Evolutionary conservation across 306 rosid species (phyloP), one percentile per base, ranked within the genome.

Genomic region (Acmispon strigosus): DNA sequence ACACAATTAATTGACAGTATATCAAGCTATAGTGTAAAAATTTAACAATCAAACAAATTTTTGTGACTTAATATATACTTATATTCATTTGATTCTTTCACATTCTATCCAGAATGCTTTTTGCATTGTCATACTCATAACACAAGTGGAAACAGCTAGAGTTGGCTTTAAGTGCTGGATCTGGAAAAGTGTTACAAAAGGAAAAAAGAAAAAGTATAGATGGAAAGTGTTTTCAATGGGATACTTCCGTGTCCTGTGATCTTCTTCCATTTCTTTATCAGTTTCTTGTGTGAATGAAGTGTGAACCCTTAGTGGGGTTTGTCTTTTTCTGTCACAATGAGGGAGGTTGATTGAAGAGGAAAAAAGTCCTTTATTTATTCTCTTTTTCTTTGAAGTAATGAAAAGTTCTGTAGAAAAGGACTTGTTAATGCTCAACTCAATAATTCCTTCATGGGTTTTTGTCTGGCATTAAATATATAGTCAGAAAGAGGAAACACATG

Each of bases 91-190:
- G 12, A 50, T 62, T 45, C 63, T 69, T 69, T 58, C 36, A 14
- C 39, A 65, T 51, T 41, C 24, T 12, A 57, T 22, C 74, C 67
- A 32, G 75, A 66, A 56, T 77, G 69, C 72, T 73, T 75, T 57
- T 7, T 18, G 68, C 80, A 49, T 5, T 41, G 62, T 67, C 48
- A 59, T 59, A 49, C 8, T 67, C 70, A 61, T 68, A 67, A 43
- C 67, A 62, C 52, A 76, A 71, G 77, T 78, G 83, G 85, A 71
- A 86, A 82, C 87, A 83, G 89, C 86, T 85, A 84, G 83, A 56
- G 78, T 66, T 80, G 73, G 83, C 90, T 87, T 86, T 86, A 63
- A 73, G 56, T 62, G 86, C 75, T 86, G 96, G 96, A 87, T 92
- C 92, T 79, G 80, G 82, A 80, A 84, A 80, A 81, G 78, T 58